These are phyloP conservation scores for Beverwykella pulmonaria DNA, from an alignment of 495 filamentous ascomycete species.

Conservation along the genomic window DNA sequence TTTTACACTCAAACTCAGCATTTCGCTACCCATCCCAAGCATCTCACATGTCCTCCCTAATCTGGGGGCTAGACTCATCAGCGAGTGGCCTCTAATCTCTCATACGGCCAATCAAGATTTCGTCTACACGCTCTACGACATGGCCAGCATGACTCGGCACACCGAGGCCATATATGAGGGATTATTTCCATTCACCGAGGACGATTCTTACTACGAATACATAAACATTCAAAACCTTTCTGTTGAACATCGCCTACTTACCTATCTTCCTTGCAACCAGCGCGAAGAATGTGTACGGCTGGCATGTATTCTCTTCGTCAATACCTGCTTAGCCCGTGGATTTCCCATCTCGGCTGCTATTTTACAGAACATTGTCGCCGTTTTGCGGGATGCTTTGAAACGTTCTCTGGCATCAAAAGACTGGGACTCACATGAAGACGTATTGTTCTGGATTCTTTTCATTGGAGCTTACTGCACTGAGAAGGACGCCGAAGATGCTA, in stretches of 20 bases:
- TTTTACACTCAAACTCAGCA: not conserved
- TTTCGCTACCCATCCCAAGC: not conserved
- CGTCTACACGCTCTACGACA: not conserved
- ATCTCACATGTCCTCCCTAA: not conserved
- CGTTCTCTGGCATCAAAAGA: not conserved
- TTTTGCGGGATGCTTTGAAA: not conserved
- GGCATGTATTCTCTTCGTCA: slow-evolving; percentile 4
- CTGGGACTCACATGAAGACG: not conserved
- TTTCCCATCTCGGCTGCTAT: not conserved
- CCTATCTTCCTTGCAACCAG: not conserved
- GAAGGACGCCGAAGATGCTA: not conserved
- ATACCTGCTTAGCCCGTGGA: slow-evolving; percentile 1
- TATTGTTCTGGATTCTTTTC: slow-evolving; percentile 4
- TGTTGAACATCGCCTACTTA: slow-evolving; percentile 10
- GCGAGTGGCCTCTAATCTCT: not conserved
- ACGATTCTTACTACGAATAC: slow-evolving; percentile 6
- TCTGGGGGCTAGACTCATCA: not conserved
- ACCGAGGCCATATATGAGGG: slow-evolving; percentile 3
- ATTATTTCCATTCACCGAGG: not conserved
- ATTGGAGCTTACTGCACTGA: not conserved
- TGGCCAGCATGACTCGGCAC: slow-evolving; percentile 4
- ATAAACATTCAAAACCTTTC: slow-evolving; percentile 5
- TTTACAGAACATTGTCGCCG: not conserved
- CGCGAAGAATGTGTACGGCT: not conserved
- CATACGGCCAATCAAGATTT: not conserved